Evolutionary conservation across 306 rosid species (phyloP), one percentile per base, ranked within the genome.

Genomic region (Dryas octopetala): DNA sequence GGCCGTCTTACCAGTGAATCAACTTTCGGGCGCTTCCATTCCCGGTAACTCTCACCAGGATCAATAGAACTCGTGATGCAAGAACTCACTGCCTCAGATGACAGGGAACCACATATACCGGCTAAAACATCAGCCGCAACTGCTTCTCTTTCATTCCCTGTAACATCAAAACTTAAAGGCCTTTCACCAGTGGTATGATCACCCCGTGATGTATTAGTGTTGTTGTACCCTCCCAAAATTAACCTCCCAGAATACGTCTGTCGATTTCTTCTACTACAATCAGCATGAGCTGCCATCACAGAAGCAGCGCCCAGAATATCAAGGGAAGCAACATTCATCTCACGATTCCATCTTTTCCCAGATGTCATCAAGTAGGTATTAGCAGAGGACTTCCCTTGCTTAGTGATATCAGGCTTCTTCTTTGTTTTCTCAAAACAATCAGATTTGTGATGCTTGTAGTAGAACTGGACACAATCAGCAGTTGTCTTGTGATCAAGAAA

Each of bases 61-160:
- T 86, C 96, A 81, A 84, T 69, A 48, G 96, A 89, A 76, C 91
- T 88, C 48, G 98, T 90, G 40, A 88, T 76, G 79, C 97, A 90
- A 72, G 97, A 92, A 67, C 94, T 87, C 80, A 92, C 79, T n/a
- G 90, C 96, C 86, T 96, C 99, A 0, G 97, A 90, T 54, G 98
- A 86, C 45, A 90, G 55, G 16, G 97, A 91, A 64, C 96, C 92
- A 73, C 91, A 88, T 64, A 94, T 89, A 67, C 97, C 97, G 48
- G 98, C 99, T 75, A 95, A 82, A 12, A 95, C 97, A 85, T 90
- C 97, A 82, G 95, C 97, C 41, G 97, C 99, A 66, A 75, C 93
- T 54, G 92, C 82, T 82, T 90, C 99, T 71, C 90, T 87, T 65
- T 90, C 97, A 79, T 88, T 89, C 71, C 87, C 85, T 72, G 84